Base-by-base conservation (phyloP, 768 basidiomycete species). In the Coprinellus micaceus region DNA sequence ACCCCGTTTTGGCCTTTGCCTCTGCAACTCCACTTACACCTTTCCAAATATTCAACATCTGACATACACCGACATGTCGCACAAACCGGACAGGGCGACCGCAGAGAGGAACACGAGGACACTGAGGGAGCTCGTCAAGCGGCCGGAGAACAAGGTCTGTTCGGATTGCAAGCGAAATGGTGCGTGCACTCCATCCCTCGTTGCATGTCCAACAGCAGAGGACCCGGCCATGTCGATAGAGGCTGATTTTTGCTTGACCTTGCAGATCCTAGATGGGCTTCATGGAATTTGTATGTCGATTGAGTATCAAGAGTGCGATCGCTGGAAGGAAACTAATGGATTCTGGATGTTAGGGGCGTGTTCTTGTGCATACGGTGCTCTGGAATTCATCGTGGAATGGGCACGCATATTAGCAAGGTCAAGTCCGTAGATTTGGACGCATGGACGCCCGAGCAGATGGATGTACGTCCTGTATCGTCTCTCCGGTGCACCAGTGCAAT, bases 391-490 rank as follows among this genome's bases (percentile, higher is more conserved):
- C 87, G 96, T 41, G 89, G 92, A 39, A 94, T 99, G 93, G 96
- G 96, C 58, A 98, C 96, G 0, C 96, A 99, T 71, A 97, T 98
- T 70, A 91, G 90, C 74, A 91, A 89, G 67, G 91, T 99, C 68
- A 97, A 97, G 67, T 96, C 94, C 2, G 91, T 99, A 53, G 96
- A 99, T 74, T 85, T 99, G 53, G 96, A 99, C 64, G 84, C 90
- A 17, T 99, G 96, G 96, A 96, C 93, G 7, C 92, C 93, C 2
- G 94, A 98, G 60, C 96, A 99, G 74, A 95, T 99, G 89, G 85
- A 87, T 74, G 94, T 94, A 63, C 58, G 81, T 25, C 13, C 30
- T 21, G 17, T 12, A 1, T 37, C 7, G 21, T 28, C 26, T 25
- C 26, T 46, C 22, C 43, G 36, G 28, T 17, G 40, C 25, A 15